Conservation (phyloP, 352 stramenopile species). For the Phytopythium vexans region DNA sequence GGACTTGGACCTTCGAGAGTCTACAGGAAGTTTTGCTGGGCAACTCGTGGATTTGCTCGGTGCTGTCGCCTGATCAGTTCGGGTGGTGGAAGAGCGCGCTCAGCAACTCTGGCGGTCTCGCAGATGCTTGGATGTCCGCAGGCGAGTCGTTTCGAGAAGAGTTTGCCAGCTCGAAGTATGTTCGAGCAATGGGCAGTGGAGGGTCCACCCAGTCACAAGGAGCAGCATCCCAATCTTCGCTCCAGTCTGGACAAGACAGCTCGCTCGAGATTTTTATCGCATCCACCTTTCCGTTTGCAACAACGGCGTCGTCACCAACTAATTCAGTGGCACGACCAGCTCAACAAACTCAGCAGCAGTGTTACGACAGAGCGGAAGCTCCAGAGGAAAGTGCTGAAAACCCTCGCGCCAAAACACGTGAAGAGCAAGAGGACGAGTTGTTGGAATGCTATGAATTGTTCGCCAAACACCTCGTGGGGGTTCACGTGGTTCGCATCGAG, state of each 20-base stretch:
- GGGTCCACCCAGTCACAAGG: neutral
- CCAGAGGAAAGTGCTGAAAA: neutral
- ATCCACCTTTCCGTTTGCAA: conserved; percentile 17
- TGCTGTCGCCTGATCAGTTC: conserved; percentile 22
- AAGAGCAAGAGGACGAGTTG: conserved; percentile 41
- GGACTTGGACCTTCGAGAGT: conserved; percentile 32
- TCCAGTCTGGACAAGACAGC: neutral
- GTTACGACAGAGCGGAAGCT: neutral
- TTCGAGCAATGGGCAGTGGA: conserved; percentile 1
- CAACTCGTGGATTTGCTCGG: conserved; percentile 39
- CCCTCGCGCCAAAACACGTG: neutral
- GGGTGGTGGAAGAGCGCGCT: conserved; percentile 25
- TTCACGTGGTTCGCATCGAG: conserved; percentile 52
- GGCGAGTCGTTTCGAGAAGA: conserved; percentile 54
- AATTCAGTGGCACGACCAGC: neutral
- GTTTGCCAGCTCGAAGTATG: conserved; percentile 33
- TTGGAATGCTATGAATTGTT: conserved; percentile 61
- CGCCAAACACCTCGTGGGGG: conserved; percentile 39
- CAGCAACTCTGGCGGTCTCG: conserved; percentile 29
- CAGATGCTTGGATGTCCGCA: conserved; percentile 41
- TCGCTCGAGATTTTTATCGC: conserved; percentile 3
- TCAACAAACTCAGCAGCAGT: neutral
- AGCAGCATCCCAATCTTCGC: conserved; percentile 1
- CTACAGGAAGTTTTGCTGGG: conserved; percentile 29
- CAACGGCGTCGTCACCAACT: conserved; percentile 8